Percentiles rank a stretch among this genome's conserved stretches.
Evolutionary conservation across 2,329 filamentous ascomycete genomes (phyloP).

Genomic region (Colletotrichum lini): DNA sequence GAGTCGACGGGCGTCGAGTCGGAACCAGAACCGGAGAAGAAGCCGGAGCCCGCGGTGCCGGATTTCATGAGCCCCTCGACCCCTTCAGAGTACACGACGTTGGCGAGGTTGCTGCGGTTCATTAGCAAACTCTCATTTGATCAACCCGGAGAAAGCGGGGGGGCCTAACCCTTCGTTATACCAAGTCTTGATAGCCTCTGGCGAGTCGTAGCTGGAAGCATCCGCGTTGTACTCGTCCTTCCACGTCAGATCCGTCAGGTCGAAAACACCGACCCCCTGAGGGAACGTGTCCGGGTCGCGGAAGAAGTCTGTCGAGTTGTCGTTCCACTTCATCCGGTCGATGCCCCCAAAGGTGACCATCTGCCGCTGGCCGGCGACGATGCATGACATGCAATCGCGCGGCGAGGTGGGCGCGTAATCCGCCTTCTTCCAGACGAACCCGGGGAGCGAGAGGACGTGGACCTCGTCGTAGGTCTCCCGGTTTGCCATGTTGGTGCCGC

Average conservation of each 20-base stretch:
- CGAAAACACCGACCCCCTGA: constrained; percentile 42
- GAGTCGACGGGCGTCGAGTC: constrained; percentile 33
- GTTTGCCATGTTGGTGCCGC: constrained; percentile 31
- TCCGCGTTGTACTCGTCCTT: constrained; percentile 34
- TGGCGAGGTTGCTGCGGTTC: constrained; percentile 11
- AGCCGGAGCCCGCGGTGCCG: constrained; percentile 43
- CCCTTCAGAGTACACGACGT: constrained; percentile 27
- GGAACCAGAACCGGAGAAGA: constrained; percentile 49
- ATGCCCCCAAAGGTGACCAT: constrained; percentile 42
- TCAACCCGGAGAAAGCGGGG: fast-evolving
- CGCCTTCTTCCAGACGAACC: constrained; percentile 43
- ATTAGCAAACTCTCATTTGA: not conserved
- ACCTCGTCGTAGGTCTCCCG: constrained; percentile 33
- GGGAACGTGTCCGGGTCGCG: constrained; percentile 29
- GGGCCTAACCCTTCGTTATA: constrained; percentile 39
- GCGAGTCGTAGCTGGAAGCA: constrained; percentile 37
- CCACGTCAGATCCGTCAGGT: constrained; percentile 41
- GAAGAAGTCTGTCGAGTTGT: constrained; percentile 22
- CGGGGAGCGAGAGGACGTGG: constrained; percentile 42
- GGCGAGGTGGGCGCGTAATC: constrained; percentile 31
- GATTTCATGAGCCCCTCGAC: constrained; percentile 27
- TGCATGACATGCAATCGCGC: constrained; percentile 35
- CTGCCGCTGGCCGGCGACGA: constrained; percentile 41
- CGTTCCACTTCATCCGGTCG: not conserved
- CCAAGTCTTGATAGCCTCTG: constrained; percentile 32